Base-by-base conservation (phyloP, 2,329 filamentous ascomycete genomes). In the Purpureocillium lavendulum region DNA sequence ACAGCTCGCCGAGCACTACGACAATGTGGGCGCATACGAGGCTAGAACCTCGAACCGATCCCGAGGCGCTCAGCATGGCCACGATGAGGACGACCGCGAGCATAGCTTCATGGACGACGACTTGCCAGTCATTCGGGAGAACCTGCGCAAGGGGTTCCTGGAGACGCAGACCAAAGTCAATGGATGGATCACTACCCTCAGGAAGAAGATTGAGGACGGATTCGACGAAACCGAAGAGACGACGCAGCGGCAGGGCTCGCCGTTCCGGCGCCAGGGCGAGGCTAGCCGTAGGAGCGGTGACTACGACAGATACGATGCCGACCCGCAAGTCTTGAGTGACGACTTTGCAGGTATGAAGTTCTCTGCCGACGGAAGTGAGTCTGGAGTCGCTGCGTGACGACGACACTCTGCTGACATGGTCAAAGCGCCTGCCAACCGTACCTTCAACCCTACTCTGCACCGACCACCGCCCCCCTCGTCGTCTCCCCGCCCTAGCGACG, bases 61-160 rank as follows among this genome's bases (percentile, higher is more conserved):
- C 39, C 48, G 44, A 35, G 54, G 49, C 61, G 58, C 45, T 64
- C 66, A 62, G 52, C 66, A 55, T 55, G 61, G 56, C 50, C 71
- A 38, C 40, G 50, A 48, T 12, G 56, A 79, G 30, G 79, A 80
- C 12, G 81, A 87, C 36, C 77, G 76, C 35, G 87, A 95, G 52
- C 84, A 84, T 55, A 96, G 79, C 67, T 98, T 98, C 62, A 78
- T 97, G 51, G 92, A 98, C 52, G 92, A 98, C 53, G 92, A 98
- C 50, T 75, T 98, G 12, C 90, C 92, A 2, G 80, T 90, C 36
- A 96, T 98, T 56, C 82, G 82, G 49, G 87, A 95, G 58, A 96
- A 94, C 55, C 76, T 98, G 50, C 84, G 83, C 57, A 94, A 97
- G 65, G 92, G 92, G 4, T 98, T 98, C 64, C 56, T 88, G 40